phyloP scores from a whole-genome alignment of 2,329 filamentous ascomycete genomes.

The Botryotinia convoluta region DNA sequence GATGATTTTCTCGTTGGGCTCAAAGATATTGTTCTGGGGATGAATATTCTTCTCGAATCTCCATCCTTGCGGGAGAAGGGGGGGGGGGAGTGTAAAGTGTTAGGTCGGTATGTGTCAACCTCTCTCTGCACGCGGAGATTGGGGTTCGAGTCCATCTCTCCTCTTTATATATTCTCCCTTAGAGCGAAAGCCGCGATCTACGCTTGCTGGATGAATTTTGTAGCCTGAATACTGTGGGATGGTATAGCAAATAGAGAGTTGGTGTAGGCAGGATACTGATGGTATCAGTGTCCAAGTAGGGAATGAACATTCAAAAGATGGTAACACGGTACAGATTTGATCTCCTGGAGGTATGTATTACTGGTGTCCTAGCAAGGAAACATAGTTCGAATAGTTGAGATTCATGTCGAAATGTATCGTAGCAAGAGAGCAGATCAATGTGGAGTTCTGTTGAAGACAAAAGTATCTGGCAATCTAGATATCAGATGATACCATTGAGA shows the following conservation, averaged over 20 bases:
- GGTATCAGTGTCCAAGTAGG: background rate
- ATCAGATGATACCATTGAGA: too few relatives aligned
- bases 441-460: too few relatives aligned
- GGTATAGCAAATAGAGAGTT: background rate
- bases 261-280: background rate
- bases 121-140: background rate
- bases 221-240: background rate
- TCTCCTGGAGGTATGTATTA: background rate
- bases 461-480: background rate
- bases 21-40: background rate
- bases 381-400: background rate
- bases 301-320: background rate
- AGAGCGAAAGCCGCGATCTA: rapidly evolving
- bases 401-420: background rate
- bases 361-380: background rate
- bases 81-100: background rate
- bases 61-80: background rate
- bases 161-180: too few relatives aligned
- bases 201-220: background rate
- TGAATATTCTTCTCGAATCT: background rate
- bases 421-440: too few relatives aligned
- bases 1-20: background rate
- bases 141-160: background rate
- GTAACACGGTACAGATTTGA: background rate
- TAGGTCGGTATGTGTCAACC: background rate